Base-by-base conservation (phyloP, 2,329 filamentous ascomycete genomes). In the Albophoma yamanashiensis region DNA sequence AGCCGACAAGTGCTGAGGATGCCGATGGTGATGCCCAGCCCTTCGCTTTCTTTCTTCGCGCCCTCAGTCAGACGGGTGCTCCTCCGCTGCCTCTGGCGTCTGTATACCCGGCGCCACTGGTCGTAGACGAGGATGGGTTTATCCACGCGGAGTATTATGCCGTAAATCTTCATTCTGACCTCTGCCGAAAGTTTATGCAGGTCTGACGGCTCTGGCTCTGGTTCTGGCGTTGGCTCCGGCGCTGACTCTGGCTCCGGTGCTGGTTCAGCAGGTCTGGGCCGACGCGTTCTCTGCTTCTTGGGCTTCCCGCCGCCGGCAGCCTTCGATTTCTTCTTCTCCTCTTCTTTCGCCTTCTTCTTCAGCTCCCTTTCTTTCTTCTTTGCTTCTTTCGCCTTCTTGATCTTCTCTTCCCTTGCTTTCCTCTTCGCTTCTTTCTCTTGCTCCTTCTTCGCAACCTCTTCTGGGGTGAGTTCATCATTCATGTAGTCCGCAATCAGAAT, bases 1-100 rank as follows among this genome's bases (percentile, higher is more conserved):
- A 61, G 58, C 3, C 62, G 65, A 67, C 74, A 77, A 2, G 68
- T 70, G 3, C 62, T 58, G 31, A 83, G 67, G 52, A 83, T 73
- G 0, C 61, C 62, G 2, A 72, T 68, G 11, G 73, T 61, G 0
- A 80, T 70, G 0, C 63, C 62, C 1, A 69, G 63, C 8, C 63
- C 65, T 57, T 68, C 62, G 7, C 47, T 27, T 17, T 43, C 31
- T 14, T 31, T 17, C 3, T 31, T 34, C 12, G 17, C 25, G 11
- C n/a, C 25, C 2, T 12, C 22, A 3, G 17, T 31, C 1, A 31
- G 17, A 0, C 55, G 36, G 4, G 34, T 17, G 34, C 43, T 22
- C 7, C 9, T 15, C 8, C 42, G 43, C n/a, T n/a, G 22, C 11
- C 2, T n/a, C 27, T 36, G 42, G 31, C 68, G 66, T 39, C 67